These are phyloP conservation scores for Apiotrichum akiyoshidainum DNA, from an alignment of 1,284 basidiomycete genomes.

Conservation along the genomic window DNA sequence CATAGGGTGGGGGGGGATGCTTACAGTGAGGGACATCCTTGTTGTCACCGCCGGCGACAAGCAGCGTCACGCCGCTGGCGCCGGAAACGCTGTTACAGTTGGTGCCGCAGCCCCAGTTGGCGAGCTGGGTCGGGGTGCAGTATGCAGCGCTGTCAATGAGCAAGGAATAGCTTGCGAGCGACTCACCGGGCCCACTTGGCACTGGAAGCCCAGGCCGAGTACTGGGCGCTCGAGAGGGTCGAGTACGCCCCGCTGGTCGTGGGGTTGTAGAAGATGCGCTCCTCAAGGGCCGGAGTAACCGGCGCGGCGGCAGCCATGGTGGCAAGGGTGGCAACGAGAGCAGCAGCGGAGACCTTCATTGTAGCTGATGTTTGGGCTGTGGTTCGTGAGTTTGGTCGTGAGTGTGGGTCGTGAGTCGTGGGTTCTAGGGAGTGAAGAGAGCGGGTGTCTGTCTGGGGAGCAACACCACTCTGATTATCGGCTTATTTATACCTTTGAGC, in stretches of 20 bases:
- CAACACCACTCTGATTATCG: no score
- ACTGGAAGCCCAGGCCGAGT: neutral
- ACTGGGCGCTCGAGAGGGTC: neutral
- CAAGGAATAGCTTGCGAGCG: neutral
- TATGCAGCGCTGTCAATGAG: neutral
- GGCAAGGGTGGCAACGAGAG: neutral
- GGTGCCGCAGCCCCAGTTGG: neutral
- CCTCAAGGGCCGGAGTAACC: neutral
- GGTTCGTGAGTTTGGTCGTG: no score
- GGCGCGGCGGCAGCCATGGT: neutral
- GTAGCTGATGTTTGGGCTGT: neutral
- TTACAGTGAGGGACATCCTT: neutral
- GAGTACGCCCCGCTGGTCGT: neutral
- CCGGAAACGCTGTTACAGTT: neutral
- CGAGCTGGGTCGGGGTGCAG: neutral
- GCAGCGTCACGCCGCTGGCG: neutral
- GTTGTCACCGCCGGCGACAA: conserved; percentile 1
- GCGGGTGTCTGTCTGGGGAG: no score
- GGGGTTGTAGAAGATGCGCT: conserved; percentile 5
- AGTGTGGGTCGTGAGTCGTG: no score
- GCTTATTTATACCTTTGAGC: no score
- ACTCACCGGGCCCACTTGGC: neutral
- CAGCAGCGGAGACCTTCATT: neutral
- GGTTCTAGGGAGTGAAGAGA: no score
- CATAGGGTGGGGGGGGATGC: neutral